Base-by-base conservation (phyloP, 148 eudicot genomes). In the Fagopyrum homotropicum region DNA sequence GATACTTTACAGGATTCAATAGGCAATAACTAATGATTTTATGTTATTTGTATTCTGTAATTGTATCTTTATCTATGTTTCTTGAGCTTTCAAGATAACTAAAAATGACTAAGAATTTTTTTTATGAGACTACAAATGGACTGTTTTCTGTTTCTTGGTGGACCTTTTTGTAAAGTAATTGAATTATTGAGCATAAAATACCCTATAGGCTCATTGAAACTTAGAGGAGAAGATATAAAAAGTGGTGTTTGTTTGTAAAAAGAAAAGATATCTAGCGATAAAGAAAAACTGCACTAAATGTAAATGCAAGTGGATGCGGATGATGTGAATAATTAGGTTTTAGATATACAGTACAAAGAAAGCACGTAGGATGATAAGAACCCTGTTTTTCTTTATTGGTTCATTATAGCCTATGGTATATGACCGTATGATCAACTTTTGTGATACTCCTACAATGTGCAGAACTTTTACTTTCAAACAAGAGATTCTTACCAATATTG, bases 171-270 rank as follows among this genome's bases (percentile, higher is more conserved):
- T 44, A 51, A 60, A 22, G 9, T 49, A 5, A 29, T 45, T 35
- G 73, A 6, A 48, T 74, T 11, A 71, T 14, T 16, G 64, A 72
- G 30, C 44, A 45, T 30, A 29, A 15, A 52, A 6, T 35, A 35
- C 40, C 40, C 40, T 35, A 45, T 64, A 54, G 50, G 71, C 17
- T n/a, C 22, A 5, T 64, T 17, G 40, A 75, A 59, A 43, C 72
- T 76, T 76, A 75, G 54, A 77, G 64, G 29, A 14, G 69, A 45
- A 54, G 44, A 50, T 44, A 73, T 26, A 51, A 8, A 63, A n/a
- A 81, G 17, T 12, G 72, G 50, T 52, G 60, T n/a, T 51, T 64
- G 40, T 70, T 59, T 59, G 64, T 6, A 59, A 59, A 59, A 22
- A 59, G 4, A 19, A 29, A 22, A 29, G 4, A 61, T 61, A 10